Evolutionary conservation across 257 asterid species (phyloP).

Genomic region (Parsonsia alboflavescens): DNA sequence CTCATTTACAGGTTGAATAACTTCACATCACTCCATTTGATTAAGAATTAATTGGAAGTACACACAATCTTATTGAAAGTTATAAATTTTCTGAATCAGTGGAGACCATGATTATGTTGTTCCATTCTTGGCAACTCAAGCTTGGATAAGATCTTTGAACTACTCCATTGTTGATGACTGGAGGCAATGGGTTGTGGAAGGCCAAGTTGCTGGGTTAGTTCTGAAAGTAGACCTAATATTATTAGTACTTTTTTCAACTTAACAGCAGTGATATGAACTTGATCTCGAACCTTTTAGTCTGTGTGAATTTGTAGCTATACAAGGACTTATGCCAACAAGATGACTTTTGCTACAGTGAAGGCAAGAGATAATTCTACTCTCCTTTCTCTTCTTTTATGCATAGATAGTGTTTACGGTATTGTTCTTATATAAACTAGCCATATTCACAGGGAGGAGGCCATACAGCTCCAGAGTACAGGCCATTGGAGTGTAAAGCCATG

Average conservation of each 20-base stretch:
- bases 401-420: too few relatives aligned
- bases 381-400: background rate
- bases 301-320: slow-evolving; percentile 23
- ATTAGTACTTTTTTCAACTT: background rate
- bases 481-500: slow-evolving; percentile 34
- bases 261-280: background rate
- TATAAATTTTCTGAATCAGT: slow-evolving; percentile 14
- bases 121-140: slow-evolving; percentile 38
- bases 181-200: slow-evolving; percentile 38
- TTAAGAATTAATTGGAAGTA: background rate
- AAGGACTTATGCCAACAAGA: slow-evolving; percentile 33
- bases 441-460: slow-evolving; percentile 39
- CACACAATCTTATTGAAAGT: background rate
- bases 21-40: background rate
- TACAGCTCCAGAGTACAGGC: slow-evolving; percentile 29
- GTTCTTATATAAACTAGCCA: background rate
- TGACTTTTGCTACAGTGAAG: slow-evolving; percentile 49
- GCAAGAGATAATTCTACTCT: slow-evolving; percentile 12
- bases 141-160: slow-evolving; percentile 41
- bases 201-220: slow-evolving; percentile 42
- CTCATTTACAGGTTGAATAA: slow-evolving; percentile 30
- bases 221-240: background rate
- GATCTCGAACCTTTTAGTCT: background rate
- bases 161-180: slow-evolving; percentile 34
- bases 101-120: slow-evolving; percentile 42